Evolutionary conservation across 1,284 basidiomycete species (phyloP).

Genomic region (Takashimella koratensis): DNA sequence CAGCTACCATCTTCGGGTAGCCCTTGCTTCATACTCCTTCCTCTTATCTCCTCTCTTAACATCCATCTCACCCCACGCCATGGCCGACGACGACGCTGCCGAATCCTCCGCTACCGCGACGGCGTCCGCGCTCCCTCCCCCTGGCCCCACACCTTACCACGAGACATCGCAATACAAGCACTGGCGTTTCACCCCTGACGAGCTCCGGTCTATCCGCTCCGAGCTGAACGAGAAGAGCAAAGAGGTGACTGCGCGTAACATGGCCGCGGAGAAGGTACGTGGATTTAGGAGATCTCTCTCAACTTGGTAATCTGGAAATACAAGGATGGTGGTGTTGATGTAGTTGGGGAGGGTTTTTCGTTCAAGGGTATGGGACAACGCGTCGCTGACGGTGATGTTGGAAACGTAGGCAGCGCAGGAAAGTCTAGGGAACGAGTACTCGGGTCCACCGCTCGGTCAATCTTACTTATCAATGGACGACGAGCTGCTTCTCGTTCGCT

Average conservation of each 20-base stretch:
- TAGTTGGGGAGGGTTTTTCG: too few relatives aligned
- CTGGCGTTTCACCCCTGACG: slow-evolving; percentile 76
- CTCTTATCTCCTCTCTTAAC: too few relatives aligned
- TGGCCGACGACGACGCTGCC: too few relatives aligned
- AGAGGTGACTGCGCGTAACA: slow-evolving; percentile 65
- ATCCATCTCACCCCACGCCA: too few relatives aligned
- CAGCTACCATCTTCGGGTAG: too few relatives aligned
- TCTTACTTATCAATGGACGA: slow-evolving; percentile 76
- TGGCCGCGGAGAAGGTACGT: slow-evolving; percentile 73
- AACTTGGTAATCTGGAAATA: slow-evolving; percentile 4
- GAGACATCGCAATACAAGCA: slow-evolving; percentile 79
- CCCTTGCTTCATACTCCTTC: too few relatives aligned
- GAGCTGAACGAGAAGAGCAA: slow-evolving; percentile 72
- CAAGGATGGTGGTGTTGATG: background rate
- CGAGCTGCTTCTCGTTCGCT: slow-evolving; percentile 80
- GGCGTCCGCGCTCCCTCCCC: slow-evolving; percentile 7
- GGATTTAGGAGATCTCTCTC: too few relatives aligned
- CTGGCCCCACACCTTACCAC: slow-evolving; percentile 59
- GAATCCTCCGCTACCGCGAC: too few relatives aligned
- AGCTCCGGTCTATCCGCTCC: slow-evolving; percentile 59
- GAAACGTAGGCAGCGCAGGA: slow-evolving; percentile 29
- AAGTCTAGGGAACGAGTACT: slow-evolving; percentile 22
- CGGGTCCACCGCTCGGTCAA: slow-evolving; percentile 22
- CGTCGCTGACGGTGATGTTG: slow-evolving; percentile 1
- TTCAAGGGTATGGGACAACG: background rate